These are phyloP conservation scores for Sporobolomyces roseus DNA, from an alignment of 768 basidiomycete species.

Conservation along the genomic window DNA sequence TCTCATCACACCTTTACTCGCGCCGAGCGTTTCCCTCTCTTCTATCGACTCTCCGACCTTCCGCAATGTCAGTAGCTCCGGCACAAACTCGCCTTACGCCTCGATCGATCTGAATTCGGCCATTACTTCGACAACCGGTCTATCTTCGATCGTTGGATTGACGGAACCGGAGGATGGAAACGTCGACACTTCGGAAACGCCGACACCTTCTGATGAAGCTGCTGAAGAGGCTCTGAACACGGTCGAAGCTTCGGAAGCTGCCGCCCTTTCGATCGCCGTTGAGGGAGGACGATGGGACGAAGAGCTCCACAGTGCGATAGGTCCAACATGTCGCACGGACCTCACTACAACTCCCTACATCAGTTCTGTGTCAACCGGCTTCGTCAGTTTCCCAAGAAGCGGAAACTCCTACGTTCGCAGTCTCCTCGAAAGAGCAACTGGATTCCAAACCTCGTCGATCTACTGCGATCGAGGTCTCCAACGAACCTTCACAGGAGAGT, in stretches of 20 bases:
- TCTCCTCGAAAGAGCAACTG: constrained; percentile 37
- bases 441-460: constrained; percentile 35
- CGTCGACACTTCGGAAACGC: not conserved
- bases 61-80: not conserved
- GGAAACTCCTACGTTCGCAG: constrained; percentile 35
- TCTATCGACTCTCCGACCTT: too few species aligned
- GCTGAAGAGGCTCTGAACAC: not conserved
- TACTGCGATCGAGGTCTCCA: constrained; percentile 23
- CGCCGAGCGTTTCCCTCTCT: not conserved
- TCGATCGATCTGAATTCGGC: not conserved
- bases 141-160: too few species aligned
- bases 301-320: constrained; percentile 20
- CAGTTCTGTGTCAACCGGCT: constrained; percentile 4
- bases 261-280: constrained; percentile 7
- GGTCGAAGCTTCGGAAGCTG: constrained; percentile 22
- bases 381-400: constrained; percentile 33
- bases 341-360: constrained; percentile 1
- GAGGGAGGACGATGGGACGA: constrained; percentile 29
- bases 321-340: constrained; percentile 25
- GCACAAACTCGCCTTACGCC: not conserved
- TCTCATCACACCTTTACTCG: constrained; percentile 14
- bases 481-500: constrained; percentile 29
- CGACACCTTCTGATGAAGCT: not conserved
- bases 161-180: not conserved
- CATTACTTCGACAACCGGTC: too few species aligned